Conservation (phyloP, 1,139 yeast genomes). For the Yamadazyma membranifaciens region DNA sequence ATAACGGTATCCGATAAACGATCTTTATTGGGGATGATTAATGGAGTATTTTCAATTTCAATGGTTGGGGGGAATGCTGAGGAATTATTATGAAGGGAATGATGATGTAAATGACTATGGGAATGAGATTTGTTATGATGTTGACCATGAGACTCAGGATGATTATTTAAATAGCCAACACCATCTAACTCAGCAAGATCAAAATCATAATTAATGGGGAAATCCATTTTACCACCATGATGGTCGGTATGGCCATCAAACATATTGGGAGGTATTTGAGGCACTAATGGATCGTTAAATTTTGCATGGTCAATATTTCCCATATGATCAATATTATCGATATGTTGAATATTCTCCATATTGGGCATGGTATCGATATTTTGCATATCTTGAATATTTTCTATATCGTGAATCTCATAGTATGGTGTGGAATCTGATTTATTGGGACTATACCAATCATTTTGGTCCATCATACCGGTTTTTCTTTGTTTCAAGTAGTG, state of each 20-base stretch:
- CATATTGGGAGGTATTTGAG: slow-evolving; percentile 25
- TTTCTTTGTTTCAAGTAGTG: no score
- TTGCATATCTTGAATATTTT: slow-evolving; percentile 1
- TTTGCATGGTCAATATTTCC: slow-evolving; percentile 3
- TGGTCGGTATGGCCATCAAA: slow-evolving; percentile 17
- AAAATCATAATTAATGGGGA: slow-evolving; percentile 10
- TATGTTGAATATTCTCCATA: no score
- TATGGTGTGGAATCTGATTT: slow-evolving; percentile 14
- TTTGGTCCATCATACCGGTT: slow-evolving; percentile 14
- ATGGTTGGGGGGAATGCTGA: slow-evolving; percentile 36
- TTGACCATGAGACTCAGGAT: background rate
- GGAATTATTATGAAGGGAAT: slow-evolving; percentile 17
- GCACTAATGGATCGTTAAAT: slow-evolving; percentile 23
- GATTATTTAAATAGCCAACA: background rate
- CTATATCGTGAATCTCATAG: slow-evolving; percentile 12
- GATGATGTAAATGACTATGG: slow-evolving; percentile 5
- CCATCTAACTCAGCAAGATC: slow-evolving; percentile 8
- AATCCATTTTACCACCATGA: background rate
- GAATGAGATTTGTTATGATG: background rate
- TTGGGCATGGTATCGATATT: background rate
- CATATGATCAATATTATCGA: no score
- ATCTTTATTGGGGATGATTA: slow-evolving; percentile 10
- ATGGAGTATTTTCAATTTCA: slow-evolving; percentile 13
- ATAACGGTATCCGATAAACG: slow-evolving; percentile 17
- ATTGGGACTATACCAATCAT: slow-evolving; percentile 15